Base-by-base conservation (phyloP, 2,329 filamentous ascomycete species). In the Colletotrichum eremochloae region DNA sequence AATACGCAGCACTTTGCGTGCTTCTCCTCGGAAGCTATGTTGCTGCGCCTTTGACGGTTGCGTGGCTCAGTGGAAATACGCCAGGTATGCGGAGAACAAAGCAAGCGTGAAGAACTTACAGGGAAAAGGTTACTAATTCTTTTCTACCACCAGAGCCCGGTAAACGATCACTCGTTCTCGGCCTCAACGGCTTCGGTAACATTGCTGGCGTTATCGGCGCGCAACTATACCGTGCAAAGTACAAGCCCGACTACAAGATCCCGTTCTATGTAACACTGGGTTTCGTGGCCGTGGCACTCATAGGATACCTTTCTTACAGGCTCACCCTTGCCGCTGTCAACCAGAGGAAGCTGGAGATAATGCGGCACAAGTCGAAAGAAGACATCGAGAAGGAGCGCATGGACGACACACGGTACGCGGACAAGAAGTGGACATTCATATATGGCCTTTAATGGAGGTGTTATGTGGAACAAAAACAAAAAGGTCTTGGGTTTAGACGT, bases 161-260 rank as follows among this genome's bases (percentile, higher is more conserved):
- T 2, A 81, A 80, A 67, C 75, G 80, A 9, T 76, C 78, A 3
- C 75, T 81, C n/a, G 75, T 80, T 24, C 75, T 81, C 53, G 80
- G 80, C 29, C 76, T 79, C 53, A 81, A 81, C 67, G 80, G 80
- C 11, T 80, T 77, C 77, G 80, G 80, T 4, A 81, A 81, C 60
- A 73, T 81, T 36, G 78, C 79, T 1, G 80, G 80, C 18, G 76
- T 81, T 12, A 73, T 81, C 48, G 79, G 78, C 12, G 76, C 78
- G 31, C 74, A 76, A 66, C 68, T 81, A 9, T 81, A 78, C 68
- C 75, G 77, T 31, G 71, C 76, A 9, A 72, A 77, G 67, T 81
- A 80, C 65, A 78, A 75, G 20, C 80, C 81, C 1, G 72, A 68
- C 29, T 83, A 82, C 73, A 68, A 74, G 33, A 64, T 74, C 8